Conservation (phyloP, 306 rosid species). For the Hippophae rhamnoides region DNA sequence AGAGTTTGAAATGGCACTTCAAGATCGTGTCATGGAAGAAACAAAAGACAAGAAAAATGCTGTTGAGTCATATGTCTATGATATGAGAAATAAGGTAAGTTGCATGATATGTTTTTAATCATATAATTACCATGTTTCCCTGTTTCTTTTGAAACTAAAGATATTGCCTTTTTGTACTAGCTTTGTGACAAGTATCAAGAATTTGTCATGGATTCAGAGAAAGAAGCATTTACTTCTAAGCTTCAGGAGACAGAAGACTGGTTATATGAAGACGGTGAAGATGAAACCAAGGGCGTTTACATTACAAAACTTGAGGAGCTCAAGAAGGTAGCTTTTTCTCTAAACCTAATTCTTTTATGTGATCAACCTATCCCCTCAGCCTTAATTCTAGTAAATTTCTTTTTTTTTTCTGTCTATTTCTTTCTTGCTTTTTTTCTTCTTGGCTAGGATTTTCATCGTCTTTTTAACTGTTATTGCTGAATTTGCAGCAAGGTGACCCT, state of each 20-base stretch:
- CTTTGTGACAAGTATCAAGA: constrained; percentile 68
- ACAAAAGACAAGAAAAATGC: constrained; percentile 94
- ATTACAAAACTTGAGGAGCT: constrained; percentile 88
- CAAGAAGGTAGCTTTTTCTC: constrained; percentile 41
- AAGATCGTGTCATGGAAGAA: constrained; percentile 96
- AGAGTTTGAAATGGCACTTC: constrained; percentile 97
- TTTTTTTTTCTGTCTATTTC: background rate
- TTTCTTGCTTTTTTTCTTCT: background rate
- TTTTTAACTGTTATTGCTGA: constrained; percentile 2
- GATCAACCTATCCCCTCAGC: background rate
- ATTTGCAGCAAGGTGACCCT: constrained; percentile 86
- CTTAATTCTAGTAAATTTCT: background rate
- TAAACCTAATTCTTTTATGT: background rate
- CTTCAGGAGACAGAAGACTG: constrained; percentile 91
- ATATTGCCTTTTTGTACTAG: constrained; percentile 26
- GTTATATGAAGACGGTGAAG: constrained; percentile 93
- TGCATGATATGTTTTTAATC: background rate
- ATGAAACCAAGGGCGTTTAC: constrained; percentile 91
- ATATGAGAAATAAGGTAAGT: constrained; percentile 82
- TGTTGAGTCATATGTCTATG: constrained; percentile 94
- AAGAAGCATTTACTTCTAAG: constrained; percentile 48
- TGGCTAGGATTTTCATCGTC: background rate
- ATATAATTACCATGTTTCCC: background rate
- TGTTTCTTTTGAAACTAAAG: constrained; percentile 6
- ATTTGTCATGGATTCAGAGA: constrained; percentile 62